These are phyloP conservation scores for Solanum etuberosum DNA, from an alignment of 257 asterid genomes.

Conservation along the genomic window DNA sequence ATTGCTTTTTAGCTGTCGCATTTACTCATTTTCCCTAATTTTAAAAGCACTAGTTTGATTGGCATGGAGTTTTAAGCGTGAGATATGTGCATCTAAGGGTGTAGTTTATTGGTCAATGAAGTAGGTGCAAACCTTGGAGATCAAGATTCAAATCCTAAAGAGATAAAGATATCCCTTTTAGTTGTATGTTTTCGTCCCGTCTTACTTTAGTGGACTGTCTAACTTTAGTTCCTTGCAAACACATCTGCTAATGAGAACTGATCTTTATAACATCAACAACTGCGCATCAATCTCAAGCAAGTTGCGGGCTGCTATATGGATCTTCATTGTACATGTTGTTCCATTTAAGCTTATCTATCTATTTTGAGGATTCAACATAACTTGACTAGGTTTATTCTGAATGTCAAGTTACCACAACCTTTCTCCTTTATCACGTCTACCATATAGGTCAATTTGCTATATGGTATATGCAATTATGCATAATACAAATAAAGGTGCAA, in stretches of 20 bases:
- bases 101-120: not conserved
- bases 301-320: not conserved
- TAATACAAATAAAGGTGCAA: not conserved
- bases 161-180: not conserved
- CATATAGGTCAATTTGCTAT: not conserved
- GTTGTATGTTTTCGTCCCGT: not conserved
- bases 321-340: not conserved
- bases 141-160: not conserved
- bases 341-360: not conserved
- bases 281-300: not conserved
- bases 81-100: not conserved
- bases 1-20: not conserved
- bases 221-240: not conserved
- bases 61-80: not conserved
- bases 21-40: not conserved
- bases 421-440: not conserved
- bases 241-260: not conserved
- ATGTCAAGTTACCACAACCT: not conserved
- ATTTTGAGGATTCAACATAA: not conserved
- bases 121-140: not conserved
- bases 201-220: not conserved
- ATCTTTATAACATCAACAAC: not conserved
- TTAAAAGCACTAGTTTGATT: not conserved
- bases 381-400: not conserved
- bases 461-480: not conserved